These are phyloP conservation scores for Aspergillus hancockii DNA, from an alignment of 495 filamentous ascomycete species.

Conservation along the genomic window DNA sequence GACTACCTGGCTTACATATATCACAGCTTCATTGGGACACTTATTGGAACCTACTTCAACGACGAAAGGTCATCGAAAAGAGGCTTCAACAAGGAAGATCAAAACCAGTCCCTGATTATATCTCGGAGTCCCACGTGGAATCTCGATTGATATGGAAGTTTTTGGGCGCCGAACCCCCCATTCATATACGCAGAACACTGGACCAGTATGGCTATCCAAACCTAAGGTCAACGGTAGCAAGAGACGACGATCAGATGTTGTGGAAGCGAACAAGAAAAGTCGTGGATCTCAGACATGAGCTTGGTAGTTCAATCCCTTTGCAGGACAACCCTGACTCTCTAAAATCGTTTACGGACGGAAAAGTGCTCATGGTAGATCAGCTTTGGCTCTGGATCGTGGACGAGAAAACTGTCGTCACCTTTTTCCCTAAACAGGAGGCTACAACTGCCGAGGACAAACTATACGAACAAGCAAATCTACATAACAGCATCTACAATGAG, in stretches of 20 bases:
- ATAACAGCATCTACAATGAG: slow-evolving; percentile 67
- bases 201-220: slow-evolving; percentile 69
- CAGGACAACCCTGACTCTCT: slow-evolving; percentile 18
- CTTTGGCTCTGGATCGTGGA: slow-evolving; percentile 70
- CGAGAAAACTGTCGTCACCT: slow-evolving; percentile 58
- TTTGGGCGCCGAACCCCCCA: slow-evolving; percentile 61
- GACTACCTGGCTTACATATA: slow-evolving; percentile 16
- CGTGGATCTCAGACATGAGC: slow-evolving; percentile 30
- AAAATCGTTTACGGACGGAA: slow-evolving; percentile 51
- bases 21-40: slow-evolving; percentile 68
- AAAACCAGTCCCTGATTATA: slow-evolving; percentile 54
- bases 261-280: slow-evolving; percentile 64
- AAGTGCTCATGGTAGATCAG: slow-evolving; percentile 70
- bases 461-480: slow-evolving; percentile 62
- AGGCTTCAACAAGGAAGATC: slow-evolving; percentile 58
- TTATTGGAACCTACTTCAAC: slow-evolving; percentile 58
- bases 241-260: slow-evolving; percentile 71
- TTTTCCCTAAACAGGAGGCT: slow-evolving; percentile 53
- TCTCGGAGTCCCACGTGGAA: slow-evolving; percentile 57
- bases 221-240: slow-evolving; percentile 58
- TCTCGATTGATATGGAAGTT: slow-evolving; percentile 65
- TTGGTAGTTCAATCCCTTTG: slow-evolving; percentile 21
- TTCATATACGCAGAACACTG: slow-evolving; percentile 64
- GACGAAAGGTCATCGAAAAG: slow-evolving; percentile 57
- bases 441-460: slow-evolving; percentile 54